phyloP scores from a whole-genome alignment of 805 yeast genomes.

The Starmerella vaccinii region DNA sequence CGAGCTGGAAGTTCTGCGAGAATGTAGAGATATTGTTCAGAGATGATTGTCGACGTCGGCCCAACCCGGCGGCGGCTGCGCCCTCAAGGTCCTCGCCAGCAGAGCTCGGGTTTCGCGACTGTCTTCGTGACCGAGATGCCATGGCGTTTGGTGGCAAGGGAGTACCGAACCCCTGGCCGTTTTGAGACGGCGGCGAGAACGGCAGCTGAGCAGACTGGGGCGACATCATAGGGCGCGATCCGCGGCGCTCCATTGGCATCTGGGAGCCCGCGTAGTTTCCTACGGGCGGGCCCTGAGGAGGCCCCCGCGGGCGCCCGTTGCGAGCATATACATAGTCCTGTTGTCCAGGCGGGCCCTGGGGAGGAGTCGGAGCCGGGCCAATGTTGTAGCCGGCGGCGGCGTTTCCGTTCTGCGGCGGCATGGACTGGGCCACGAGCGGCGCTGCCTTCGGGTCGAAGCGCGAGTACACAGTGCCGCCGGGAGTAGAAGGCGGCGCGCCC shows the following conservation, averaged over 20 bases:
- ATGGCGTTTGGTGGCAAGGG: conserved; percentile 4
- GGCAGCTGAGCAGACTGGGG: conserved; percentile 9
- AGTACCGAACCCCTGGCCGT: background rate
- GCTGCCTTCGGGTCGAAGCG: conserved; percentile 21
- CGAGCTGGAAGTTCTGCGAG: conserved; percentile 31
- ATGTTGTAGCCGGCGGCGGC: background rate
- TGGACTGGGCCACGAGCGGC: background rate
- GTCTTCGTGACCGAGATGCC: conserved; percentile 13
- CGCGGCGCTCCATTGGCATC: conserved; percentile 5
- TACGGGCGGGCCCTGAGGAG: background rate
- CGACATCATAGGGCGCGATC: conserved; percentile 7
- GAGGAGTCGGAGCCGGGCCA: background rate
- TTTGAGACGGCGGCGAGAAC: conserved; percentile 6
- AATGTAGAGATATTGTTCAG: conserved; percentile 17
- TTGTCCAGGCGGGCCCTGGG: background rate
- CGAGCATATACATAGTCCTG: background rate
- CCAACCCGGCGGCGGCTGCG: conserved; percentile 18
- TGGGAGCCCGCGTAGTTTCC: no score
- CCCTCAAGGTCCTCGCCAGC: conserved; percentile 24
- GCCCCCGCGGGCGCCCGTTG: conserved; percentile 4
- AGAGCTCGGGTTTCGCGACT: conserved; percentile 10
- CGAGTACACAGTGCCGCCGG: conserved; percentile 21
- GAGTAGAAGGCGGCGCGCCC: conserved; percentile 13
- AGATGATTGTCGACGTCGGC: conserved; percentile 21
- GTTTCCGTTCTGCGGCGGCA: background rate